Evolutionary conservation across 768 basidiomycete genomes (phyloP), one percentile per base, ranked within the genome.

Genomic region (Trametes cubensis): DNA sequence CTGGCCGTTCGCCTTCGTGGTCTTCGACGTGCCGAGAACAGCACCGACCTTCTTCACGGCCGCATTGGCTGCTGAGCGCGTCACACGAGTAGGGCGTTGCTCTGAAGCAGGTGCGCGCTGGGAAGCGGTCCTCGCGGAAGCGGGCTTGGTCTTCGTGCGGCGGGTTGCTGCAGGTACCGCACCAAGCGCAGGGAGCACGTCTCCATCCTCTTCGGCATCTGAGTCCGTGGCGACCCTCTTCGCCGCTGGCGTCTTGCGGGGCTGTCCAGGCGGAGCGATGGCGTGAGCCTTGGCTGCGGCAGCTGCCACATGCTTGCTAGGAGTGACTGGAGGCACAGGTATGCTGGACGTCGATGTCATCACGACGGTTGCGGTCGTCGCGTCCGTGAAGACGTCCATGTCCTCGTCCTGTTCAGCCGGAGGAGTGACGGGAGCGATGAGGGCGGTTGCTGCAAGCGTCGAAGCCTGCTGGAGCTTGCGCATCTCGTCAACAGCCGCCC

Each of bases 401-500:
- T 86, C 85, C 55, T 89, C 89, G 42, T 91, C 88, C 18, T 77
- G 79, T 67, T 94, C 92, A 26, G 89, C 88, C 7, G 91, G 90
- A 13, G 91, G 90, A 39, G 91, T 92, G 2, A 85, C 90, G 6
- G 90, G 90, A 11, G 89, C 85, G 42, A 90, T 83, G 25, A 88
- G 71, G 3, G 82, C 72, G 17, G 80, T 74, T 10, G 80, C 67
- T 14, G 74, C 73, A 42, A 72, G 60, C 6, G 76, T 69, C 21
- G 78, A 71, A 0, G 78, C 73, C 0, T 77, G 74, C 58, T 80
- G 84, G 48, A 68, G 71, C 72, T 78, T 85, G 70, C 81, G 84
- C 65, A 87, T 78, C 69, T 94, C 92, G 70, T 97, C 94, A 3
- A 86, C 81, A 5, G 94, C 94, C 1, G 92, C 86, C 94, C 95